Evolutionary conservation across 306 rosid species (phyloP).

Genomic region (Cucumis hystrix): DNA sequence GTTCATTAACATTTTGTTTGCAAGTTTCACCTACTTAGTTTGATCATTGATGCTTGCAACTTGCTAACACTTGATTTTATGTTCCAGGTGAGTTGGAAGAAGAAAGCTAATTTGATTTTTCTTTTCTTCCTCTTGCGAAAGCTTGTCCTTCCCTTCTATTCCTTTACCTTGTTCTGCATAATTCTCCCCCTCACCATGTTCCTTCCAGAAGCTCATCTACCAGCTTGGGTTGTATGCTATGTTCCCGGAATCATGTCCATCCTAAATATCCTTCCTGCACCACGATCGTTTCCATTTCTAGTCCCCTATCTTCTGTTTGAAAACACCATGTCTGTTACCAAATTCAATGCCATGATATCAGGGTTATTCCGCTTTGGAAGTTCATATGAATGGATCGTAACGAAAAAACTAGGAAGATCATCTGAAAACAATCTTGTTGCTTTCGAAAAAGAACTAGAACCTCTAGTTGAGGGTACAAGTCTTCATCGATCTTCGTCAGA

Average conservation of each 20-base stretch:
- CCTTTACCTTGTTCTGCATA: constrained; percentile 93
- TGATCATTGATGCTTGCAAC: neutral
- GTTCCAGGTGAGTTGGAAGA: constrained; percentile 65
- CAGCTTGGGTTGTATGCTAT: constrained; percentile 93
- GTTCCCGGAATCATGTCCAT: constrained; percentile 92
- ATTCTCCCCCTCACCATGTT: constrained; percentile 98
- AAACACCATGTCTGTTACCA: constrained; percentile 96
- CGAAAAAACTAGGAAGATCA: constrained; percentile 90
- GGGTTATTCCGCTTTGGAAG: constrained; percentile 86
- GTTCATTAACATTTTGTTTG: neutral
- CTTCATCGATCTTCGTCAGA: constrained; percentile 81
- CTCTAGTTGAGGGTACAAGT: constrained; percentile 33
- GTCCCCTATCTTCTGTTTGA: constrained; percentile 94
- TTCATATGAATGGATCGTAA: constrained; percentile 95
- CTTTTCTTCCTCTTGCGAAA: constrained; percentile 92
- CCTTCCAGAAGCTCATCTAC: constrained; percentile 95
- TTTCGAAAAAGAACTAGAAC: constrained; percentile 53
- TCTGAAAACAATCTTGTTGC: constrained; percentile 81
- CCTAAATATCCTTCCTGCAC: constrained; percentile 76
- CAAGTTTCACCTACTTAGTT: neutral
- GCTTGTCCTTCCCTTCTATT: constrained; percentile 92
- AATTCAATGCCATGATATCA: constrained; percentile 96
- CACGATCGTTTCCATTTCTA: constrained; percentile 74
- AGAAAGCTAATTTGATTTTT: constrained; percentile 77
- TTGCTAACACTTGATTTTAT: constrained; percentile 2